A percentile compares a stretch with the other conserved stretches of the same genome.
Evolutionary conservation across 2,329 filamentous ascomycete genomes (phyloP).

Genomic region (Biscogniauxia marginata): DNA sequence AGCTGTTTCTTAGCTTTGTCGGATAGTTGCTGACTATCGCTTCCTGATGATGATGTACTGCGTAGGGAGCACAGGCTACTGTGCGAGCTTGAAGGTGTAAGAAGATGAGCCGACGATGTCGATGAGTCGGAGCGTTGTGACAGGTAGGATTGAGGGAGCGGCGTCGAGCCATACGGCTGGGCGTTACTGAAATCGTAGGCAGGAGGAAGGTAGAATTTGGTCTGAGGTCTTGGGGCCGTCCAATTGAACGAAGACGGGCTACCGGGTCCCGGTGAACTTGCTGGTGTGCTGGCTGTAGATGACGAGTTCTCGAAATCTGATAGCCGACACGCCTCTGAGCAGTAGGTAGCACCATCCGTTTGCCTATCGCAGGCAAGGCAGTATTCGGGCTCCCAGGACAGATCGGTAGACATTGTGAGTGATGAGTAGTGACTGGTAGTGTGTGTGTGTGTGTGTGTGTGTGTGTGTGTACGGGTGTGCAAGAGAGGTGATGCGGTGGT

Average conservation of each 20-base stretch:
- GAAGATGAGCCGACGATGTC: slow-evolving; percentile 40
- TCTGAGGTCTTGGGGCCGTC: slow-evolving; percentile 39
- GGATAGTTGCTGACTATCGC: slow-evolving; percentile 61
- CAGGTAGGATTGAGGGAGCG: slow-evolving; percentile 43
- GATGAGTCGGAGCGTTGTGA: slow-evolving; percentile 31
- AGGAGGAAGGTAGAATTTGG: slow-evolving; percentile 67
- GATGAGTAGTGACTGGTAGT: slow-evolving; percentile 9
- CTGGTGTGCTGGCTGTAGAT: slow-evolving; percentile 53
- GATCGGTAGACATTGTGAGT: slow-evolving; percentile 52
- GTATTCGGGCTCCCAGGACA: slow-evolving; percentile 81
- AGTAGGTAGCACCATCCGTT: slow-evolving; percentile 79
- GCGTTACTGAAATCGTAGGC: slow-evolving; percentile 72
- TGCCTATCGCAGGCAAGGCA: slow-evolving; percentile 93
- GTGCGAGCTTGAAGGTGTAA: slow-evolving; percentile 76
- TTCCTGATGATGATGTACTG: slow-evolving; percentile 55
- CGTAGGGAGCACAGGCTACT: slow-evolving; percentile 80
- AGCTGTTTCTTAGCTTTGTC: slow-evolving; percentile 77
- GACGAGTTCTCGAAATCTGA: slow-evolving; percentile 77
- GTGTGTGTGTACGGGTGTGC: slow-evolving; percentile 22
- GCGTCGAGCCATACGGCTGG: slow-evolving; percentile 54
- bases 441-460: slow-evolving; percentile 11
- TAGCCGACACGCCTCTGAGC: slow-evolving; percentile 86
- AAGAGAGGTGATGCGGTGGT: not conserved
- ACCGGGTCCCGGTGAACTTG: slow-evolving; percentile 55
- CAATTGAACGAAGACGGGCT: slow-evolving; percentile 50